A percentile compares a stretch with the other conserved stretches of the same genome.
These are phyloP conservation scores for Cladosporium velox DNA, from an alignment of 2,329 filamentous ascomycete genomes.

Conservation along the genomic window DNA sequence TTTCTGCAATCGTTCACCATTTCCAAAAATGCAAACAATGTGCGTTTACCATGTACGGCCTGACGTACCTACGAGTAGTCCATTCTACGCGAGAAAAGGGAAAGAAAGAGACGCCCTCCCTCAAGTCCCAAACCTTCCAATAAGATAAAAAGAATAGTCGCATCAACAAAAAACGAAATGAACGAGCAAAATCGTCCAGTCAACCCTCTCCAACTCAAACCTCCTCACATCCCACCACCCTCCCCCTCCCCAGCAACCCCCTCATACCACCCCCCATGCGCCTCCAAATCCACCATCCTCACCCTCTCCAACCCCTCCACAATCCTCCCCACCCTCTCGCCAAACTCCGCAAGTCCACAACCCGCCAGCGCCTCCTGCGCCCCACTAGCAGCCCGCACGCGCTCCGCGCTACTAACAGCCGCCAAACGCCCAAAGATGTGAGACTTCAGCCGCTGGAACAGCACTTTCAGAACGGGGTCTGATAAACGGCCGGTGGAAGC, in stretches of 20 bases:
- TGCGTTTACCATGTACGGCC: neutral
- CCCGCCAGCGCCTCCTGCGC: slow-evolving; percentile 70
- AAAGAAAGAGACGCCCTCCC: neutral
- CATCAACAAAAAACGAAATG: neutral
- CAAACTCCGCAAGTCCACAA: slow-evolving; percentile 73
- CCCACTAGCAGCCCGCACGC: slow-evolving; percentile 67
- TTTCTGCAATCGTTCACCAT: too few species aligned
- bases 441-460: slow-evolving; percentile 66
- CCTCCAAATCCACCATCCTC: slow-evolving; percentile 65
- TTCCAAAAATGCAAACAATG: neutral
- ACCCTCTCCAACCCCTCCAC: slow-evolving; percentile 68
- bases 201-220: neutral
- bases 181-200: too few species aligned
- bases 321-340: slow-evolving; percentile 67
- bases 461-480: slow-evolving; percentile 66
- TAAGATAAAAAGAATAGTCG: neutral
- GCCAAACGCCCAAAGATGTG: slow-evolving; percentile 67
- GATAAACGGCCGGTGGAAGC: slow-evolving; percentile 52
- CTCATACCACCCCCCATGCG: slow-evolving; percentile 30
- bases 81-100: neutral
- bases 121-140: neutral
- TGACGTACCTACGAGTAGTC: neutral
- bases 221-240: neutral
- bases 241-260: slow-evolving; percentile 15
- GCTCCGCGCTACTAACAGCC: slow-evolving; percentile 68